Base-by-base conservation (phyloP, 1,284 basidiomycete genomes). In the Puccinia coronata region DNA sequence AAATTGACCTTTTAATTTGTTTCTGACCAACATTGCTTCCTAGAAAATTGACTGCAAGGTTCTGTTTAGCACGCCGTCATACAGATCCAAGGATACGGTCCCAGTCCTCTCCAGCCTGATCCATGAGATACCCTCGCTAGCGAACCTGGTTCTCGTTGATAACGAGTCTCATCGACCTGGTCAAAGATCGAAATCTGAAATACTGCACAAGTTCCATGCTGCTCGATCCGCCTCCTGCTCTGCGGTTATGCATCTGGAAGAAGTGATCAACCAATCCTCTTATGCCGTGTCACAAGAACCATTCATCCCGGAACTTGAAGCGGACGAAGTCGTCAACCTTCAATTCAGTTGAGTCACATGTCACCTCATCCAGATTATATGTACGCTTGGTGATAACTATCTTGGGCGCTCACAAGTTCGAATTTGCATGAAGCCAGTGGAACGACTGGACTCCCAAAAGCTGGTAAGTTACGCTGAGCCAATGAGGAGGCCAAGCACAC, bases 11-110 rank as follows among this genome's bases (percentile, higher is more conserved):
- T 55, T 39, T 55, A n/a, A 41, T 25, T 18, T 36, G 25, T 28
- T 31, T 71, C 23, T 25, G 36, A 23, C 8, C 18, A 25, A 49
- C 36, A 23, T 49, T 23, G 31, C 43, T 20, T 43, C n/a, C 31
- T 36, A 77, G 74, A 77, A 77, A 77, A 61, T 77, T 31, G 47
- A 77, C 31, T 77, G 74, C 25, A 77, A 77, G 31, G 61, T 77
- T 1, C 31, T 67, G 28, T 77, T 77, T 53, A 36, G 61, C 43
- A 77, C 74, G n/a, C 57, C 74, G 23, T 65, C 41, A 51, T 57
- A 57, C 49, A 57, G 53, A 43, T 57, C 71, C 9, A 73, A 73
- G 71, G 71, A 73, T 31, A 73, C 39, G 31, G 34, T 73, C 9
- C 71, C 49, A 28, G 49, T 55, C 36, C 53, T 73, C 11, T 73